Evolutionary conservation across 345 rosid genomes (phyloP).

Genomic region (Pugionium cornutum): DNA sequence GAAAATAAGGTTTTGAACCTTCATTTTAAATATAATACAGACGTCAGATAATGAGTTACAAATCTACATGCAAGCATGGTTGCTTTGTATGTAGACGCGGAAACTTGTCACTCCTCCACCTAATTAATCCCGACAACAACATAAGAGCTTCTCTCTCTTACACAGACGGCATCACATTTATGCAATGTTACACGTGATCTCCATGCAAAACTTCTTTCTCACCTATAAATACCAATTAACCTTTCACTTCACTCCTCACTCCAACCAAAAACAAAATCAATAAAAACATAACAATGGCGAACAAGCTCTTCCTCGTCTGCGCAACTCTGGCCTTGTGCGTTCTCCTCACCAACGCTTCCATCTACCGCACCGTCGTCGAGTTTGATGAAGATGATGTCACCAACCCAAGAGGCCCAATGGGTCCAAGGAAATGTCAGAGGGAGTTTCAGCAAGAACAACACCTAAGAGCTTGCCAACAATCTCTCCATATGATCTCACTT

Average conservation of each 20-base stretch:
- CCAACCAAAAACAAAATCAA: not conserved
- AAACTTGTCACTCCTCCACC: conserved; percentile 34
- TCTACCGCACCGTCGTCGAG: too few species aligned
- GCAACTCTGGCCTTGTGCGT: too few species aligned
- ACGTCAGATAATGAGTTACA: conserved; percentile 28
- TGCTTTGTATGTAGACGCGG: conserved; percentile 21
- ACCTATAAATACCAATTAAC: conserved; percentile 10
- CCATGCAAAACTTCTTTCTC: conserved; percentile 17
- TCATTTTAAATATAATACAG: not conserved
- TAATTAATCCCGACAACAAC: conserved; percentile 26
- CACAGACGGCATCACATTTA: not conserved
- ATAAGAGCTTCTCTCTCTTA: not conserved
- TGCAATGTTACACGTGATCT: conserved; percentile 27
- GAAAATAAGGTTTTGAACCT: not conserved
- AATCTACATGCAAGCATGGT: conserved; percentile 18
- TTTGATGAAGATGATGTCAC: too few species aligned
- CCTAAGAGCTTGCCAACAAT: too few species aligned
- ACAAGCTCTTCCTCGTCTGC: too few species aligned
- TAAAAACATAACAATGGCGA: conserved; percentile 25
- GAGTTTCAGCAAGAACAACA: too few species aligned
- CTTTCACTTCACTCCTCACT: conserved; percentile 12
- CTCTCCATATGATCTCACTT: too few species aligned
- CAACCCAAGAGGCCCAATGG: too few species aligned
- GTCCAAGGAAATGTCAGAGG: too few species aligned
- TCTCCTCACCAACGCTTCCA: too few species aligned